Evolutionary conservation across 1,284 basidiomycete genomes (phyloP).

Genomic region (Tylopilus orsonianus): DNA sequence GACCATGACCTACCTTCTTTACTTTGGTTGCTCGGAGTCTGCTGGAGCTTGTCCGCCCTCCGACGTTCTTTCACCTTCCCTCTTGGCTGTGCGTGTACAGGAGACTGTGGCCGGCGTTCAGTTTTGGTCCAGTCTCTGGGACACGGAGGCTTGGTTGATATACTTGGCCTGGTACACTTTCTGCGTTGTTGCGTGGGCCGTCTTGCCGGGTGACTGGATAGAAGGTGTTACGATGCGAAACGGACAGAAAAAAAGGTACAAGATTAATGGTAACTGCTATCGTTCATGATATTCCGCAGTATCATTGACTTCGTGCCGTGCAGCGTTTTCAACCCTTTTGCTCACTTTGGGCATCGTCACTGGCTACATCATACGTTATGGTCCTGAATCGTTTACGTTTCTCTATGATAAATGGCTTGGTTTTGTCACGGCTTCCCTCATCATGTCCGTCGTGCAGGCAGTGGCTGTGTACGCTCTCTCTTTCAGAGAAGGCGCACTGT

Average conservation of each 20-base stretch:
- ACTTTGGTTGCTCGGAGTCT: conserved; percentile 82
- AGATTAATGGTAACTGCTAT: conserved; percentile 82
- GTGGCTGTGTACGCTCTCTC: conserved; percentile 73
- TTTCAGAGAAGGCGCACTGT: conserved; percentile 66
- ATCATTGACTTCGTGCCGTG: background rate
- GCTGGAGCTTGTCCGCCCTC: conserved; percentile 74
- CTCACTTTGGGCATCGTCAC: conserved; percentile 70
- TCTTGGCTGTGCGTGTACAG: conserved; percentile 40
- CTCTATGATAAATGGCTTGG: conserved; percentile 93
- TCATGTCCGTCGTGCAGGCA: conserved; percentile 80
- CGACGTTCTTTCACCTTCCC: conserved; percentile 39
- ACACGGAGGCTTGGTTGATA: conserved; percentile 70
- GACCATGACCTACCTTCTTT: conserved; percentile 74
- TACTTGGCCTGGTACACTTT: conserved; percentile 93
- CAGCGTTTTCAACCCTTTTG: conserved; percentile 87
- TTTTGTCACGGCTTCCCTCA: conserved; percentile 79
- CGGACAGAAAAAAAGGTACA: conserved; percentile 82
- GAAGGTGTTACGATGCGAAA: conserved; percentile 79
- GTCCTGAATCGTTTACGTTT: conserved; percentile 83
- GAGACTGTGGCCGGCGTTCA: conserved; percentile 46
- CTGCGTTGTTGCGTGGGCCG: conserved; percentile 77
- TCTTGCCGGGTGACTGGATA: conserved; percentile 87
- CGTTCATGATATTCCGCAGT: background rate
- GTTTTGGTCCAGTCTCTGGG: conserved; percentile 79
- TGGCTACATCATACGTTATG: conserved; percentile 72